A percentile compares a stretch with the other conserved stretches of the same genome.
These are phyloP conservation scores for Nothophytophthora sp. DNA, from an alignment of 352 stramenopile genomes.

Conservation along the genomic window DNA sequence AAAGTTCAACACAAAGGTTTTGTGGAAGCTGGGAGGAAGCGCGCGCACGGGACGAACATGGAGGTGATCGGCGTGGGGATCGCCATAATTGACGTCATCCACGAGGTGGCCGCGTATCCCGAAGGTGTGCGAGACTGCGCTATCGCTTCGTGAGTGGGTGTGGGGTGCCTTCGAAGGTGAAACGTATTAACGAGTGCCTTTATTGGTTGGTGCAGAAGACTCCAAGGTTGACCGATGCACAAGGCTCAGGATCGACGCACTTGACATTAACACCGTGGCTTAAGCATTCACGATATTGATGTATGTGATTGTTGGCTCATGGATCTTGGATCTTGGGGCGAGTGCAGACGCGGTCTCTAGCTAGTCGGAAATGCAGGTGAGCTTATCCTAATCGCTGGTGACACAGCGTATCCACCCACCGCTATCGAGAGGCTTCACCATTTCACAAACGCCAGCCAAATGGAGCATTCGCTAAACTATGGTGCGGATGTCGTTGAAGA, in stretches of 20 bases:
- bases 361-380: slow-evolving; percentile 46
- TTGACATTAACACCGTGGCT: too few species aligned
- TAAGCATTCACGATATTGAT: too few species aligned
- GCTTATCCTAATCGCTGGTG: too few species aligned
- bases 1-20: too few species aligned
- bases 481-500: slow-evolving; percentile 28
- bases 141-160: not conserved
- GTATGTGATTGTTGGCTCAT: too few species aligned
- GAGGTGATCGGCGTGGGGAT: slow-evolving; percentile 69
- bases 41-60: slow-evolving; percentile 13
- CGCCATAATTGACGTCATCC: slow-evolving; percentile 67
- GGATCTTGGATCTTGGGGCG: too few species aligned
- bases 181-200: not conserved
- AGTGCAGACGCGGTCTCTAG: slow-evolving; percentile 44
- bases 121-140: slow-evolving; percentile 26
- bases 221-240: slow-evolving; percentile 45
- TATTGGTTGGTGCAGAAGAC: slow-evolving; percentile 39
- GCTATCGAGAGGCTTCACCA: not conserved
- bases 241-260: too few species aligned
- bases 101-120: slow-evolving; percentile 54
- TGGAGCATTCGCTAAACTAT: too few species aligned
- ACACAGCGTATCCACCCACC: not conserved
- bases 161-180: too few species aligned
- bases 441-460: too few species aligned
- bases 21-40: too few species aligned